Evolutionary conservation across 139 green algal species (phyloP), one percentile per base, ranked within the genome.

Genomic region (Chlorella sp.): DNA sequence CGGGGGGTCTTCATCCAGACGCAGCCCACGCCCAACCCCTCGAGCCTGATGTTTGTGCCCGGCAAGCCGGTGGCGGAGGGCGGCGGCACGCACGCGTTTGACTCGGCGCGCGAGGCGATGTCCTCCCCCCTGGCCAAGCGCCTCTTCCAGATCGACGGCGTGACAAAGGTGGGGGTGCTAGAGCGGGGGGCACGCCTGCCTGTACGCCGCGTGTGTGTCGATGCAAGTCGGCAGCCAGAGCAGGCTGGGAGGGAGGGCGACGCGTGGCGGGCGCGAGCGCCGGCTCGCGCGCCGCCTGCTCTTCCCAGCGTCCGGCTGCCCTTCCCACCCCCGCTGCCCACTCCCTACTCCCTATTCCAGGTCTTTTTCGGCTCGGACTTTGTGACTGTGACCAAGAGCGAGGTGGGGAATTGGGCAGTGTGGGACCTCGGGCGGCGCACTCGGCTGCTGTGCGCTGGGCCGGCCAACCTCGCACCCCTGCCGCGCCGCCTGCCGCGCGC

Each of bases 1-100:
- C 83, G 92, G 1, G 48, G 77, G 62, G 95, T 99, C 89, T 99
- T 99, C 88, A 97, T 99, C 43, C 95, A 99, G 85, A 98, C 93
- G 21, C 92, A 98, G 82, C 71, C 73, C 8, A 99, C 96, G 12
- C 96, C 96, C 17, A 99, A 99, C 80, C 94, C 95, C 3, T 67
- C 88, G 17, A 96, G 88, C 73, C 84, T 99, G n/a, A 99, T 99
- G 95, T 99, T 99, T 73, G 31, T 98, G 41, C 95, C 95, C 5
- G 96, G 94, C 25, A 80, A 84, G 45, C 35, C 79, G 33, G 93
- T 98, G 2, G 87, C 96, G 85, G 84, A 92, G 79, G 73, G 55
- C 3, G 29, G 48, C 69, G 89, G 75, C 42, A 77, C 79, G 40
- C 90, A 96, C 63, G n/a, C 96, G 60, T 98, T 98, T 71, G 23